These are phyloP conservation scores for Immersiella caudata DNA, from an alignment of 495 filamentous ascomycete species.

Conservation along the genomic window DNA sequence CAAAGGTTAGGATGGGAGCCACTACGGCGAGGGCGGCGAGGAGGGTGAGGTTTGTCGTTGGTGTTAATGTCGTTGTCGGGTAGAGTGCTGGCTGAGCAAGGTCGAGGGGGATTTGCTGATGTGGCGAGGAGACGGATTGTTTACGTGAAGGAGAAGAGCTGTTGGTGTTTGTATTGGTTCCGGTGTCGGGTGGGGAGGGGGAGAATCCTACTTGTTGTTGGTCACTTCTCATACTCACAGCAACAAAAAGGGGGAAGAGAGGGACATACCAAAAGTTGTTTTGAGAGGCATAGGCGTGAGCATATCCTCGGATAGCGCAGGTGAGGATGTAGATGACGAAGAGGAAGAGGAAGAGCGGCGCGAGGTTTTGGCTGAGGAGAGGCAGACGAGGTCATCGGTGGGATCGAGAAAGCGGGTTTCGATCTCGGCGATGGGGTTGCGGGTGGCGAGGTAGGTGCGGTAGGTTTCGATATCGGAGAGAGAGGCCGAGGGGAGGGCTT, in stretches of 20 bases:
- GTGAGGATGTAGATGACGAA: conserved; percentile 8
- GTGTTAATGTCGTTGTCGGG: background rate
- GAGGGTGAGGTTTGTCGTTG: conserved; percentile 1
- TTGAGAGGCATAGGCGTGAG: conserved; percentile 31
- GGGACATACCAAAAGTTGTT: conserved; percentile 15
- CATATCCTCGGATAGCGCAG: conserved; percentile 21
- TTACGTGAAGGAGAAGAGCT: background rate
- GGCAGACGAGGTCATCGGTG: conserved; percentile 64
- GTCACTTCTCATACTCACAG: background rate
- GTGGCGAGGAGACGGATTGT: background rate
- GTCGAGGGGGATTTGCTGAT: background rate
- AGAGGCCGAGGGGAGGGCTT: conserved; percentile 58
- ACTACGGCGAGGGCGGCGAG: conserved; percentile 16
- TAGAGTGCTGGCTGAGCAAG: background rate
- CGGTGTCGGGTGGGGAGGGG: background rate
- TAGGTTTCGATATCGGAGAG: conserved; percentile 65
- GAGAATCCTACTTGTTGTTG: background rate
- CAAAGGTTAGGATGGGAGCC: conserved; percentile 12
- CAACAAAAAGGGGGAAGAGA: background rate
- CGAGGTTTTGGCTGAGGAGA: conserved; percentile 31
- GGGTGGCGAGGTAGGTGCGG: conserved; percentile 63
- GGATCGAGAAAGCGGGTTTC: conserved; percentile 72
- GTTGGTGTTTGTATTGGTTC: too few relatives aligned
- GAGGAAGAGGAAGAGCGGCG: background rate
- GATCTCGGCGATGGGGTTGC: conserved; percentile 62